phyloP scores from a whole-genome alignment of 1,139 yeast species.

The Taphrina flavorubra region DNA sequence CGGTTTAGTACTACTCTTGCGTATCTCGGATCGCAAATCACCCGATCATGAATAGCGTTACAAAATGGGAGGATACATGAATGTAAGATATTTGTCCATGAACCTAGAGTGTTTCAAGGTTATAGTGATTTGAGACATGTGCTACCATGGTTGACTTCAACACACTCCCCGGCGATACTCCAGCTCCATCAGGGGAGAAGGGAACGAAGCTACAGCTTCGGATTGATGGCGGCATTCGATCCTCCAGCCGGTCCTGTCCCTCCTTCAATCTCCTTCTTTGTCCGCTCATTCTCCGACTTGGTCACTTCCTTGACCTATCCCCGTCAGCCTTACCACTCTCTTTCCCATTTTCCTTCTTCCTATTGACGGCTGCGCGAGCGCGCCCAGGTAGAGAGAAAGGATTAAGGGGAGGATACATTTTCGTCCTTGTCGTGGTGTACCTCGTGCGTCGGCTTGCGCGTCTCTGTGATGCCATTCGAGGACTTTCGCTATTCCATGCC shows the following conservation, averaged over 20 bases:
- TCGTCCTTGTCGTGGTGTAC: not conserved
- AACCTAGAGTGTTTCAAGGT: too few species aligned
- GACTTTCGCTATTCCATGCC: not conserved
- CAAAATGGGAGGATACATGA: too few species aligned
- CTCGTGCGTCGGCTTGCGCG: not conserved
- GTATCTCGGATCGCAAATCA: too few species aligned
- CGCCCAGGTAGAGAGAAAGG: not conserved
- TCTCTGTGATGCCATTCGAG: constrained; percentile 16
- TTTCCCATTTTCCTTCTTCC: too few species aligned
- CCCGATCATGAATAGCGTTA: too few species aligned
- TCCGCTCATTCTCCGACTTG: constrained; percentile 6
- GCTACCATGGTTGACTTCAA: too few species aligned
- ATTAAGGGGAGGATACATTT: not conserved
- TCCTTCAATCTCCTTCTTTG: constrained; percentile 30
- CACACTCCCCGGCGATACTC: too few species aligned
- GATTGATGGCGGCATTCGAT: constrained; percentile 28
- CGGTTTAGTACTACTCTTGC: too few species aligned
- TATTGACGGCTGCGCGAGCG: not conserved
- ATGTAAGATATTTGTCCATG: too few species aligned
- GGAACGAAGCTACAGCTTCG: constrained; percentile 6
- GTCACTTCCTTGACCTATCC: not conserved
- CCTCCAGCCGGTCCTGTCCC: constrained; percentile 24
- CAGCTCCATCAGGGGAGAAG: too few species aligned
- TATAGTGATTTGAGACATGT: too few species aligned
- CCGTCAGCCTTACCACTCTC: not conserved